These are phyloP conservation scores for Candida sanyaensis DNA, from an alignment of 1,139 yeast species.

Conservation along the genomic window DNA sequence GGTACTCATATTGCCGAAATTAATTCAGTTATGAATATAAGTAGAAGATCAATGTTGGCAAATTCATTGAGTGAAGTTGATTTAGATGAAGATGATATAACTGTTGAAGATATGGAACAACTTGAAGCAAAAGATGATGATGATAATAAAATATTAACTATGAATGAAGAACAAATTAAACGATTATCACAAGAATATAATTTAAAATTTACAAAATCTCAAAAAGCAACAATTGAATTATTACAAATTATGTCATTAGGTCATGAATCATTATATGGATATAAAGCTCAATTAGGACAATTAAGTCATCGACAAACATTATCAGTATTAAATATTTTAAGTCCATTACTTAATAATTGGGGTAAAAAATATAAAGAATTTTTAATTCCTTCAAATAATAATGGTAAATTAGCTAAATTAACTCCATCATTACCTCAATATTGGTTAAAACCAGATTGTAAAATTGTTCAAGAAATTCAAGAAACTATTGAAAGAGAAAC, in stretches of 20 bases:
- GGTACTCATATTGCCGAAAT: conserved; percentile 88
- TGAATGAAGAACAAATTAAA: conserved; percentile 42
- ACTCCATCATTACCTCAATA: conserved; percentile 30
- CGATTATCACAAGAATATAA: conserved; percentile 26
- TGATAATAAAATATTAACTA: conserved; percentile 32
- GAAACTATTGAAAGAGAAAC: conserved; percentile 64
- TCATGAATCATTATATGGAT: conserved; percentile 78
- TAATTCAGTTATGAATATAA: conserved; percentile 69
- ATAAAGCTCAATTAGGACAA: conserved; percentile 56
- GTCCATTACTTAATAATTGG: conserved; percentile 83
- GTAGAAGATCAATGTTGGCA: conserved; percentile 67
- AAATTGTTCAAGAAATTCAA: conserved; percentile 38
- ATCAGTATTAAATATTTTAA: conserved; percentile 67
- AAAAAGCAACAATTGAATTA: conserved; percentile 77
- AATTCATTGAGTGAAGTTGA: conserved; percentile 67
- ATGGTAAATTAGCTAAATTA: conserved; percentile 26
- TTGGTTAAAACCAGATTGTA: conserved; percentile 39
- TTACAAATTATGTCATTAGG: conserved; percentile 80
- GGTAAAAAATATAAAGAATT: conserved; percentile 59
- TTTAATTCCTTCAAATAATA: conserved; percentile 44
- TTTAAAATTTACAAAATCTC: conserved; percentile 56
- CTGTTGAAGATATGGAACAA: conserved; percentile 33
- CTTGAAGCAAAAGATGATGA: conserved; percentile 29
- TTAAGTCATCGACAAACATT: conserved; percentile 66
- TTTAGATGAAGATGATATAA: conserved; percentile 46